Conservation (phyloP, 495 filamentous ascomycete genomes). For the Penicillium antarcticum region DNA sequence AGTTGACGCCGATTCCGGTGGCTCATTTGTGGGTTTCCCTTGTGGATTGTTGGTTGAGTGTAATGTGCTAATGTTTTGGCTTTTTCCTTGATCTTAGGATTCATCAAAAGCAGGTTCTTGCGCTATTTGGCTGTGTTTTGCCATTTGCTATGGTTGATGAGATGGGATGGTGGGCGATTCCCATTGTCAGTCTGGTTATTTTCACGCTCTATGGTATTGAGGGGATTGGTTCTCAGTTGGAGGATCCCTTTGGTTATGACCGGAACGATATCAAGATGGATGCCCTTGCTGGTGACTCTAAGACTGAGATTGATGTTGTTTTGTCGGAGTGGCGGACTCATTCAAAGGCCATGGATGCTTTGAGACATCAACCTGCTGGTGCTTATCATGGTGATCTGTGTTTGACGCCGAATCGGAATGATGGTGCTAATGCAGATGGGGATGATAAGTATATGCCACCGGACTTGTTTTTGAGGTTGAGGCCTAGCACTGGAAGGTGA, state of each 20-base stretch:
- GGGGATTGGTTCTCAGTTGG: conserved; percentile 68
- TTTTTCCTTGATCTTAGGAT: conserved; percentile 47
- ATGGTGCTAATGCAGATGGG: conserved; percentile 7
- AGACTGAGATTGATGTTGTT: conserved; percentile 61
- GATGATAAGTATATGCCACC: conserved; percentile 22
- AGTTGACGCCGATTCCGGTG: conserved; percentile 67
- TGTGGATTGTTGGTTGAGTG: neutral
- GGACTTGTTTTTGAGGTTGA: conserved; percentile 35
- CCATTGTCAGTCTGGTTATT: conserved; percentile 62
- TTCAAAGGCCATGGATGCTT: conserved; percentile 19
- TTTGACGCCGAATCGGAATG: neutral
- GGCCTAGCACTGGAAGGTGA: conserved; percentile 9
- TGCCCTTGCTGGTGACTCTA: conserved; percentile 64
- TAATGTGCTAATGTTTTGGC: neutral
- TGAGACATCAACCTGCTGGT: neutral
- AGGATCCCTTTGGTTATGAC: conserved; percentile 75
- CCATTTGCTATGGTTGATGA: conserved; percentile 72
- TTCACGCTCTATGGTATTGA: conserved; percentile 77
- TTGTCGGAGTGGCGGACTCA: conserved; percentile 59
- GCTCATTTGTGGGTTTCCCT: conserved; percentile 58
- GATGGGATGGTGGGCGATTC: conserved; percentile 71
- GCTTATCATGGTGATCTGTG: conserved; percentile 10
- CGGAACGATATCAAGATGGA: conserved; percentile 80
- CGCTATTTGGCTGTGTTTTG: conserved; percentile 66
- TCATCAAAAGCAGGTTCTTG: conserved; percentile 73